These are phyloP conservation scores for Cordyceps cicadae DNA, from an alignment of 2,329 filamentous ascomycete genomes.

Conservation along the genomic window DNA sequence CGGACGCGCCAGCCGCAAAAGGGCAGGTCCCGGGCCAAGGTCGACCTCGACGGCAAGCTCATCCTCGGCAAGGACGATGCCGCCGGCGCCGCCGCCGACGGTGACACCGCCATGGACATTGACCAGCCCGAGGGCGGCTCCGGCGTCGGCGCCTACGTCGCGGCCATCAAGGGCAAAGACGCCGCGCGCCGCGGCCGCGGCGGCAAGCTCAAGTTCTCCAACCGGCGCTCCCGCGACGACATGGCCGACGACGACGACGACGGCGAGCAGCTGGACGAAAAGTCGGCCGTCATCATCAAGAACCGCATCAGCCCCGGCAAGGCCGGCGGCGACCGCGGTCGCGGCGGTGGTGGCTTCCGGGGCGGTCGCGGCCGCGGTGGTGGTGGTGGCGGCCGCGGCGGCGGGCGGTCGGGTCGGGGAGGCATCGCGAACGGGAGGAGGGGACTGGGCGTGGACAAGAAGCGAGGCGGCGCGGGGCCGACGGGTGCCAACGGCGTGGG, in stretches of 20 bases:
- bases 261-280: conserved; percentile 32
- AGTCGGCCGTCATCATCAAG: conserved; percentile 45
- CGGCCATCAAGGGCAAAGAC: conserved; percentile 60
- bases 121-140: conserved; percentile 50
- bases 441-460: conserved; percentile 44
- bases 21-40: conserved; percentile 55
- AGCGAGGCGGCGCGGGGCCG: conserved; percentile 36
- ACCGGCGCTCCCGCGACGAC: conserved; percentile 42
- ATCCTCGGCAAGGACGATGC: conserved; percentile 56
- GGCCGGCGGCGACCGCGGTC: conserved; percentile 19
- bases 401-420: conserved; percentile 25
- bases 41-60: conserved; percentile 71
- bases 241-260: conserved; percentile 41
- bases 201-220: conserved; percentile 64
- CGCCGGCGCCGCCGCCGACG: conserved; percentile 34
- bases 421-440: conserved; percentile 35
- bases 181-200: conserved; percentile 55
- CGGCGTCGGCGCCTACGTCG: conserved; percentile 60
- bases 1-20: conserved; percentile 46
- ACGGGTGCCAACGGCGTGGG: conserved; percentile 27
- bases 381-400: conserved; percentile 21
- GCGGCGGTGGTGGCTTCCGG: conserved; percentile 22
- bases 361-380: conserved; percentile 22
- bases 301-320: conserved; percentile 35
- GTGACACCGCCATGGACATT: conserved; percentile 51